A percentile compares a stretch with the other conserved stretches of the same genome.
Evolutionary conservation across 306 rosid genomes (phyloP).

Genomic region (Castanea sativa): DNA sequence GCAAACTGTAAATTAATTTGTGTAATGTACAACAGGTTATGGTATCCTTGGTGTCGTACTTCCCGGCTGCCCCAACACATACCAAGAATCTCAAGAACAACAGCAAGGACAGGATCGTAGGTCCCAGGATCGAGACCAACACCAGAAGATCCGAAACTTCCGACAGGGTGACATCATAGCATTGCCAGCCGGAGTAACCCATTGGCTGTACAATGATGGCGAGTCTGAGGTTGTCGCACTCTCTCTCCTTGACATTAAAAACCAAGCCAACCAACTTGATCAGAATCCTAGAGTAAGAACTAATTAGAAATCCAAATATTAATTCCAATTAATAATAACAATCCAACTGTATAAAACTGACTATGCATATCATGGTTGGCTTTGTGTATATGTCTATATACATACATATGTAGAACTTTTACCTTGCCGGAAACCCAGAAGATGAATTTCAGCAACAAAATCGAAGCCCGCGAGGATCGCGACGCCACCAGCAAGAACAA

Average conservation of each 20-base stretch:
- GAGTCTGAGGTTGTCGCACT: slow-evolving; percentile 27
- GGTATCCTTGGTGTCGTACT: slow-evolving; percentile 32
- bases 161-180: slow-evolving; percentile 43
- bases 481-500: not conserved
- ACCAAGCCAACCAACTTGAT: slow-evolving; percentile 61
- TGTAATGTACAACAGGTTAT: slow-evolving; percentile 13
- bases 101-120: not conserved
- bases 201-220: slow-evolving; percentile 43
- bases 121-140: slow-evolving; percentile 20
- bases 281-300: slow-evolving; percentile 45
- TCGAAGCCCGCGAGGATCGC: not conserved
- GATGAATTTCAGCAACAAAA: slow-evolving; percentile 35
- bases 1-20: not conserved
- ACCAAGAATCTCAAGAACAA: slow-evolving; percentile 30
- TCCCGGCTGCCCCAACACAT: slow-evolving; percentile 47
- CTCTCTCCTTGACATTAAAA: slow-evolving; percentile 44
- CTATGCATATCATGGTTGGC: not conserved
- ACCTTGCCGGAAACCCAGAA: slow-evolving; percentile 15
- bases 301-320: not conserved
- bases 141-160: slow-evolving; percentile 37
- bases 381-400: too few species aligned
- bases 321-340: not conserved
- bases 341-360: not conserved
- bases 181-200: slow-evolving; percentile 39
- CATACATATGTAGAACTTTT: slow-evolving; percentile 38